Evolutionary conservation across 192 early-diverging fungal genomes (phyloP).

Genomic region (Oehlia diaphana): DNA sequence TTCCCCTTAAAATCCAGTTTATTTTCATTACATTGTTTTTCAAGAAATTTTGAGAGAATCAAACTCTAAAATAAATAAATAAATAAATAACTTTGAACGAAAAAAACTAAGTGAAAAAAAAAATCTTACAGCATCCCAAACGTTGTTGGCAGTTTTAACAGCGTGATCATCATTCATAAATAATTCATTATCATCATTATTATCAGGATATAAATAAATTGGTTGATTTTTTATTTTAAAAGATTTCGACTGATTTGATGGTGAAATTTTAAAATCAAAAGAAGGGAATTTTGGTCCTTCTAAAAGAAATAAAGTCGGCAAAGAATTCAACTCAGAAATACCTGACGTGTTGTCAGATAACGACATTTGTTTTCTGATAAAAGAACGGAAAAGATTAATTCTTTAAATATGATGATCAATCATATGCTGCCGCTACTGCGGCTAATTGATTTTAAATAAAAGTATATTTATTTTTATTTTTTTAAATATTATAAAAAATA

Average conservation of each 20-base stretch:
- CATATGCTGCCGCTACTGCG: too few species aligned
- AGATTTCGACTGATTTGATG: background rate
- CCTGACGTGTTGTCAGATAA: too few species aligned
- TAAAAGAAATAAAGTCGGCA: background rate
- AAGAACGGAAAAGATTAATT: background rate
- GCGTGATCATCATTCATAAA: constrained; percentile 20
- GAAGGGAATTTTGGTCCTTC: constrained; percentile 26
- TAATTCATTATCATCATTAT: background rate
- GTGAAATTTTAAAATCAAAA: constrained; percentile 11
- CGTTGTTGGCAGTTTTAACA: constrained; percentile 9
- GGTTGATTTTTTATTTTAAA: constrained; percentile 17
- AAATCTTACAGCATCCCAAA: constrained; percentile 28
- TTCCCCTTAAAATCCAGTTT: constrained; percentile 10
- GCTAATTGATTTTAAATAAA: too few species aligned
- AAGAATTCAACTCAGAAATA: background rate
- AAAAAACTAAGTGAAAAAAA: background rate
- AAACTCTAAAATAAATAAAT: constrained; percentile 13
- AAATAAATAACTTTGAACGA: background rate
- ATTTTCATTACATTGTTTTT: constrained; percentile 20
- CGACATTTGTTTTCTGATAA: background rate
- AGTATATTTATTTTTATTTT: too few species aligned
- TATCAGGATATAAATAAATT: constrained; percentile 6
- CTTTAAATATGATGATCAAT: too few species aligned
- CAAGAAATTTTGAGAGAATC: constrained; percentile 27
- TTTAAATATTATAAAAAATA: too few species aligned